Conservation (phyloP, 495 filamentous ascomycete genomes). For the Amniculicola lignicola region DNA sequence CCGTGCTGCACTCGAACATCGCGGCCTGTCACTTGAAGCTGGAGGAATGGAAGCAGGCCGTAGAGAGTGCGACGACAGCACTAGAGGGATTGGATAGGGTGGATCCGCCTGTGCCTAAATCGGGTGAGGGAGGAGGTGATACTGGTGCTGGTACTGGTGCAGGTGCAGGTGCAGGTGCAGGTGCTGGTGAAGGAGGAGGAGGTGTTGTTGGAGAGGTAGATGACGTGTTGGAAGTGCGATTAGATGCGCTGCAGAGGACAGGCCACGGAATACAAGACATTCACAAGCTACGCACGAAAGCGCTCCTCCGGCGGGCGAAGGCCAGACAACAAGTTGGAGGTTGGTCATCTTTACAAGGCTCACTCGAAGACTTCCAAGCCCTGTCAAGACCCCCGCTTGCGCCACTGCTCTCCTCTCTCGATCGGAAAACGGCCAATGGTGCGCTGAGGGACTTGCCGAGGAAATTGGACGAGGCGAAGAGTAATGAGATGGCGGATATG, state of each 20-base stretch:
- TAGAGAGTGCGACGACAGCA: slow-evolving; percentile 68
- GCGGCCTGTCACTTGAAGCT: slow-evolving; percentile 88
- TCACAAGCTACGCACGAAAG: slow-evolving; percentile 75
- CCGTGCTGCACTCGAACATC: slow-evolving; percentile 82
- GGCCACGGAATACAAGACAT: slow-evolving; percentile 55
- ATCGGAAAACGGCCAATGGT: slow-evolving; percentile 62
- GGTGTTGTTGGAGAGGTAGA: slow-evolving; percentile 51
- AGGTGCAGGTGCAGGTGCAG: slow-evolving; percentile 14
- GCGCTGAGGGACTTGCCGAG: slow-evolving; percentile 63
- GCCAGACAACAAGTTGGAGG: slow-evolving; percentile 66
- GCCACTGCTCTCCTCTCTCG: slow-evolving; percentile 52
- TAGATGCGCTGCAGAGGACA: slow-evolving; percentile 39
- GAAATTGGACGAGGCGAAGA: slow-evolving; percentile 68
- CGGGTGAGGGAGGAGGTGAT: background rate
- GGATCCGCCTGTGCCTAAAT: slow-evolving; percentile 41
- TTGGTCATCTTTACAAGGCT: slow-evolving; percentile 79
- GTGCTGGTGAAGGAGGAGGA: slow-evolving; percentile 22
- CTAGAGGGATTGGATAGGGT: slow-evolving; percentile 69
- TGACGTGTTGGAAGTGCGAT: slow-evolving; percentile 43
- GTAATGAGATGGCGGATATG: slow-evolving; percentile 90
- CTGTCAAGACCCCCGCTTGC: slow-evolving; percentile 45
- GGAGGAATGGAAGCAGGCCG: slow-evolving; percentile 78
- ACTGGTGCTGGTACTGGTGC: background rate
- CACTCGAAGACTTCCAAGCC: slow-evolving; percentile 56
- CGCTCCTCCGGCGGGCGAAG: slow-evolving; percentile 78